Evolutionary conservation across 23 red algal genomes (phyloP), one percentile per base, ranked within the genome.

Genomic region (Chondrus crispus): DNA sequence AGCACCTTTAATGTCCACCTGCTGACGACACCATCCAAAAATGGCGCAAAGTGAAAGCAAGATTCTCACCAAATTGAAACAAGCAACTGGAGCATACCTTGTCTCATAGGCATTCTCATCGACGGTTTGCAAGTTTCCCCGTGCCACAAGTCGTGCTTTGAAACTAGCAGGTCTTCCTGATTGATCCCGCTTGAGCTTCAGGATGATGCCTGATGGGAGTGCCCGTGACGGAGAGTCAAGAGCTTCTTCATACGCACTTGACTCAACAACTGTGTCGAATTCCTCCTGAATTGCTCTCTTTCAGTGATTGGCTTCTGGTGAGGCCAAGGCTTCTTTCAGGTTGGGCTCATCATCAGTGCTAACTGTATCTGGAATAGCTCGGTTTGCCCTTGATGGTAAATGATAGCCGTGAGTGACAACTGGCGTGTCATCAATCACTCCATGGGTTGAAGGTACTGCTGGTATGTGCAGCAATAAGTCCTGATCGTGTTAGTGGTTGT

Each of bases 151-250:
- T 3, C 82, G 28, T 26, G 57, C 82, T 53, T 70, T 86, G 60
- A 69, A 86, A 14, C 82, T 19, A 2, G 82, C 30, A 6, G 58
- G 60, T 3, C 3, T 40, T 5, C 62, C 62, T 20, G 46, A 3
- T 48, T 86, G 30, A 86, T 86, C 58, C 5, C 82, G 30, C 39
- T 86, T 71, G 36, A 69, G 43, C 4, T 60, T 68, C 24, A 86
- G 29, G 11, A 86, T 46, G 1, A 70, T 43, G 4, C 41, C 38
- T 28, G 2, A 48, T 37, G 57, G 82, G 4, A 86, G 20, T n/a
- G 29, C 14, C 45, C 32, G 3, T 43, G 26, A 36, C 8, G 82
- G 60, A 6, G 10, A 2, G 36, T 14, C 29, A 30, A 16, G 16
- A 57, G 22, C 52, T 14, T 16, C 52, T 57, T 57, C 52, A 14